Conservation (phyloP, 495 filamentous ascomycete species). For the Hapsidospora chrysogenum region DNA sequence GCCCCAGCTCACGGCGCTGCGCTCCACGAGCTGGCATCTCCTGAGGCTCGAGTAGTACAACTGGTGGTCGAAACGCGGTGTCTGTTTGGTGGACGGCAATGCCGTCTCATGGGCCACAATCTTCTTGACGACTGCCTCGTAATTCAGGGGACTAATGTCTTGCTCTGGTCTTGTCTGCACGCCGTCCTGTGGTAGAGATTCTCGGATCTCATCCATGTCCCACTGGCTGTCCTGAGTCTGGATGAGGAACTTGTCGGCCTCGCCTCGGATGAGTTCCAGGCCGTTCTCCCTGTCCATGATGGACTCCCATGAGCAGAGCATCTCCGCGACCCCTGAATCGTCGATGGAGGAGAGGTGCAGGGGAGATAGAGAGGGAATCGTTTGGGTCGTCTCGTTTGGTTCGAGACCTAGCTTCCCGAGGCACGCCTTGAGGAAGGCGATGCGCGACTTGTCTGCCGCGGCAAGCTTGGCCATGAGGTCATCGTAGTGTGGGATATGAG, state of each 20-base stretch:
- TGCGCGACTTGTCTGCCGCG: constrained; percentile 53
- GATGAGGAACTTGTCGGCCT: constrained; percentile 74
- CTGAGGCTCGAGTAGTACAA: constrained; percentile 59
- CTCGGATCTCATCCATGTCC: constrained; percentile 27
- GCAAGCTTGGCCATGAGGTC: constrained; percentile 49
- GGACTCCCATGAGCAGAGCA: constrained; percentile 50
- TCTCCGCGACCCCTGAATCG: constrained; percentile 42
- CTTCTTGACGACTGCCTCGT: constrained; percentile 55
- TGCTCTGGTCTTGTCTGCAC: no score
- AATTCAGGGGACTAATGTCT: constrained; percentile 68
- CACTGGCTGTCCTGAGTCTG: constrained; percentile 43
- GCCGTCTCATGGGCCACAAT: constrained; percentile 51
- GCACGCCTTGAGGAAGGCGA: constrained; percentile 66
- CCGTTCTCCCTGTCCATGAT: constrained; percentile 49
- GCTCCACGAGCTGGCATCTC: constrained; percentile 39
- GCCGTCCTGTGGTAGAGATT: constrained; percentile 30
- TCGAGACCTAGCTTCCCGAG: constrained; percentile 69
- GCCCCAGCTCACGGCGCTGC: constrained; percentile 50
- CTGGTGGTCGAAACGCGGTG: constrained; percentile 78
- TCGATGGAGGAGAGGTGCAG: constrained; percentile 66
- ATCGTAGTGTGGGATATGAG: constrained; percentile 45
- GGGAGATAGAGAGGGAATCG: constrained; percentile 67
- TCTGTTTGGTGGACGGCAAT: constrained; percentile 57
- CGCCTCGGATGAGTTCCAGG: constrained; percentile 63
- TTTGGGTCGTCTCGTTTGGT: constrained; percentile 48